phyloP scores from a whole-genome alignment of 2,329 filamentous ascomycete species.

The Ophiostoma quercus region DNA sequence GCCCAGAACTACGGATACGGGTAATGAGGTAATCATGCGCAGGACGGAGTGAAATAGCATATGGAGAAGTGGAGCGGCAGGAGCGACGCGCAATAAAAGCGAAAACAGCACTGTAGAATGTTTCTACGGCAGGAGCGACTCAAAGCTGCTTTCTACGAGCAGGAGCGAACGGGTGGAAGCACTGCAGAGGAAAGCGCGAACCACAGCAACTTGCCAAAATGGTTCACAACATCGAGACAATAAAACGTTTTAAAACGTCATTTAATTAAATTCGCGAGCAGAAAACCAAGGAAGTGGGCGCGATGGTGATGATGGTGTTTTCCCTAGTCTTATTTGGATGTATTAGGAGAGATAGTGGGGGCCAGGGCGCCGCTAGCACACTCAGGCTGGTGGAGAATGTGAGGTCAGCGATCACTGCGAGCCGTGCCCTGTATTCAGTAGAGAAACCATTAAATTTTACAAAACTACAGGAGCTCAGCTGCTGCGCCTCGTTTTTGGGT shows the following conservation, averaged over 20 bases:
- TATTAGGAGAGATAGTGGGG: neutral
- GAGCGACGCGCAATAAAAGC: constrained; percentile 5
- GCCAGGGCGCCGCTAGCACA: constrained; percentile 4
- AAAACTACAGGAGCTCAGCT: constrained; percentile 16
- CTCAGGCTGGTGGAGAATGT: constrained; percentile 8
- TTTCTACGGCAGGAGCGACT: neutral
- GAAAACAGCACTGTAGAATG: neutral
- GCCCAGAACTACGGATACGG: constrained; percentile 5
- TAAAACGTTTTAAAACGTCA: neutral
- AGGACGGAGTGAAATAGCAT: neutral
- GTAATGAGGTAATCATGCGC: constrained; percentile 8
- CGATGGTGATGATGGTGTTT: neutral
- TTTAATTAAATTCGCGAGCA: neutral
- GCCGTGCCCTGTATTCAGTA: too few species aligned
- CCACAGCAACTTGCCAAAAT: neutral
- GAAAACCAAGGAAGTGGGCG: constrained; percentile 1
- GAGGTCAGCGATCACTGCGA: neutral
- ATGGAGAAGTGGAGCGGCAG: constrained; percentile 12
- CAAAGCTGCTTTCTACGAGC: neutral
- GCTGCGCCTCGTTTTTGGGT: constrained; percentile 20
- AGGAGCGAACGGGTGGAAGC: constrained; percentile 2
- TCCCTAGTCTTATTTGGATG: neutral
- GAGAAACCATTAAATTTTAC: too few species aligned
- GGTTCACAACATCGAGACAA: neutral
- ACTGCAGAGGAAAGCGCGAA: neutral